A percentile compares a stretch with the other conserved stretches of the same genome.
These are phyloP conservation scores for Metschnikowia vanudenii DNA, from an alignment of 805 yeast genomes.

Conservation along the genomic window DNA sequence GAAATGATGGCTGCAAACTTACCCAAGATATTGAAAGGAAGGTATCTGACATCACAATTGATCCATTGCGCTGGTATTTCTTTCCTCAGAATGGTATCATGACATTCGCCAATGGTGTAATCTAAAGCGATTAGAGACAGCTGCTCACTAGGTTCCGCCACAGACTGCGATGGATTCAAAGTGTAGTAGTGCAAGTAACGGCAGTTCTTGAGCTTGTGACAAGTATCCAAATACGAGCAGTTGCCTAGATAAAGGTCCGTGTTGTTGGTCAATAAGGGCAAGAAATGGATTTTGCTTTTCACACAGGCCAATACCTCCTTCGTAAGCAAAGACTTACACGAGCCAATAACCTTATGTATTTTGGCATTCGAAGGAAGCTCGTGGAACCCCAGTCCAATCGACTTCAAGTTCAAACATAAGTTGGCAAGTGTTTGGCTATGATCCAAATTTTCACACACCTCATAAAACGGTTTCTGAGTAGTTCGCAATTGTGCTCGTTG, in stretches of 20 bases:
- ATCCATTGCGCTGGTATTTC: slow-evolving; percentile 77
- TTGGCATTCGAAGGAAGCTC: slow-evolving; percentile 18
- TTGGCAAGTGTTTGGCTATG: slow-evolving; percentile 30
- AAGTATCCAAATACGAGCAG: slow-evolving; percentile 91
- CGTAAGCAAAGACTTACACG: slow-evolving; percentile 16
- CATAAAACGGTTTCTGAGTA: slow-evolving; percentile 42
- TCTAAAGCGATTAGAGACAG: slow-evolving; percentile 27
- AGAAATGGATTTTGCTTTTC: slow-evolving; percentile 28
- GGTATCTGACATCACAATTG: slow-evolving; percentile 71
- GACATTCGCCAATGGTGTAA: slow-evolving; percentile 50
- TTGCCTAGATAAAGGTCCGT: slow-evolving; percentile 80
- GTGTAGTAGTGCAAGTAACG: slow-evolving; percentile 76
- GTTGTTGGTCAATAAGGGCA: slow-evolving; percentile 32
- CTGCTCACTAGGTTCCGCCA: neutral
- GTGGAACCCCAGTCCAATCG: slow-evolving; percentile 16
- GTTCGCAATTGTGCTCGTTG: slow-evolving; percentile 42
- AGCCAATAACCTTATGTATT: slow-evolving; percentile 16
- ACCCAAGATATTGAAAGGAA: slow-evolving; percentile 72
- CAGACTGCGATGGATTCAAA: slow-evolving; percentile 36
- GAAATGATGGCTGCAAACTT: slow-evolving; percentile 81
- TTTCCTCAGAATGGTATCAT: slow-evolving; percentile 33
- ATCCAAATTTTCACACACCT: slow-evolving; percentile 46
- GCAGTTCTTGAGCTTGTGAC: slow-evolving; percentile 81
- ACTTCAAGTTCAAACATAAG: slow-evolving; percentile 17
- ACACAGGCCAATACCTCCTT: slow-evolving; percentile 16